Base-by-base conservation (phyloP, 805 yeast species). In the Ogataea trehaloabstinens region DNA sequence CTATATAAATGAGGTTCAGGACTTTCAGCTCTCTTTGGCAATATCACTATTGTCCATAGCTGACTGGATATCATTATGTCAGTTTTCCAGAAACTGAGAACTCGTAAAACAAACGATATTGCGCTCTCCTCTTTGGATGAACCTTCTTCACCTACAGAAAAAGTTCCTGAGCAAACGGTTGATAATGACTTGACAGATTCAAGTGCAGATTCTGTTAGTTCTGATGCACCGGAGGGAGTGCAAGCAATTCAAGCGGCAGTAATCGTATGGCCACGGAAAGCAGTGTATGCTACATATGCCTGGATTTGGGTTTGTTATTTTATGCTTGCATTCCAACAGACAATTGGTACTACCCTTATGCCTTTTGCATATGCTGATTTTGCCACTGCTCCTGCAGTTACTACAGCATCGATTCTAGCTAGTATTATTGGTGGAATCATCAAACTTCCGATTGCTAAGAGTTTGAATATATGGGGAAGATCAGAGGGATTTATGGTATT, bases 361-460 rank as follows among this genome's bases (percentile, higher is more conserved):
- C 6, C 13, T 19, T 18, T 5, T 13, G 19, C 25, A 17, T 25
- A 19, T 25, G 27, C 13, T 20, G 7, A 57, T 62, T 25, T 46
- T 61, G 38, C 53, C 64, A 17, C 10, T 11, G 17, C 10, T 15
- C 15, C 31, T 12, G 17, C 15, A 11, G 8, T 28, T 11, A 28
- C 31, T 11, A 17, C 15, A 8, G 15, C 15, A 8, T 11, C 10
- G 10, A 17, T 28, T 28, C 17, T 28, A 11, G 31, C 31, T 8
- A 28, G 31, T 6, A 37, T 52, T 18, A 48, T 62, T 29, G 51
- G 62, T 32, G 65, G 63, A 33, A 68, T 64, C 31, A 58, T 61
- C n/a, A 38, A 58, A 37, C 55, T 60, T 18, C 60, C 63, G 8
- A 48, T 58, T 32, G 63, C 59, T 15, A 57, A 53, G 33, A 33